Percentiles rank a stretch among this genome's conserved stretches.
phyloP scores from a whole-genome alignment of 345 rosid genomes.

The Dovyalis caffra region DNA sequence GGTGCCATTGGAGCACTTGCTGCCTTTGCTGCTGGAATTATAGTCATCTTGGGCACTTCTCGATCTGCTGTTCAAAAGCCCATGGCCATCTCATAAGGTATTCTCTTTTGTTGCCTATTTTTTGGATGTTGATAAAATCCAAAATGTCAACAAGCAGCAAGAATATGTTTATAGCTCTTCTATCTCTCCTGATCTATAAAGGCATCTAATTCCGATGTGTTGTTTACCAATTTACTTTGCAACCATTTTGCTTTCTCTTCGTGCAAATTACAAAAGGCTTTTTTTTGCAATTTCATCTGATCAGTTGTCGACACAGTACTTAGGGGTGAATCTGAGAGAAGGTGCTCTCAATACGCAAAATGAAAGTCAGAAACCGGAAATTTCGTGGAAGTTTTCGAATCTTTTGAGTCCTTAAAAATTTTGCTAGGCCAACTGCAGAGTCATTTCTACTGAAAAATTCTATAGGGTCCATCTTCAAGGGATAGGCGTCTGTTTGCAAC shows the following conservation, averaged over 20 bases:
- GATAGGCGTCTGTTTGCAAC: conserved; percentile 6
- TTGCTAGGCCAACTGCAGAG: conserved; percentile 5
- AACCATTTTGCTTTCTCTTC: neutral
- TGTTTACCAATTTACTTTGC: neutral
- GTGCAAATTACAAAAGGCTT: conserved; percentile 6
- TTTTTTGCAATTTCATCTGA: conserved; percentile 8
- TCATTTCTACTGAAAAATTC: neutral
- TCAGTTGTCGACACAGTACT: neutral
- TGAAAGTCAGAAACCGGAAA: neutral
- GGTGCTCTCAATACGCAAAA: conserved; percentile 6
- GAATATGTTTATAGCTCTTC: too few species aligned
- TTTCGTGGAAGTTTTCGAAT: neutral
- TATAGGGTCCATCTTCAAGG: neutral
- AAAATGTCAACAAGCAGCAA: neutral
- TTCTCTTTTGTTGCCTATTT: conserved; percentile 1
- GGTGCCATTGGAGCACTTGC: conserved; percentile 74
- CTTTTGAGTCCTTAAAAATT: neutral
- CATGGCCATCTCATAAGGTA: conserved; percentile 50
- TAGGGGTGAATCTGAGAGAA: conserved; percentile 6
- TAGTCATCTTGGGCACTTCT: conserved; percentile 82
- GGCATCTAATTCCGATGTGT: too few species aligned
- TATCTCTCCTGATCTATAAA: too few species aligned
- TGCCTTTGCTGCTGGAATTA: conserved; percentile 58
- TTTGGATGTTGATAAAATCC: neutral
- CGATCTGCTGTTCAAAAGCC: conserved; percentile 66